These are phyloP conservation scores for Hexamita inflata DNA, from an alignment of 208 protist genomes.

Conservation along the genomic window DNA sequence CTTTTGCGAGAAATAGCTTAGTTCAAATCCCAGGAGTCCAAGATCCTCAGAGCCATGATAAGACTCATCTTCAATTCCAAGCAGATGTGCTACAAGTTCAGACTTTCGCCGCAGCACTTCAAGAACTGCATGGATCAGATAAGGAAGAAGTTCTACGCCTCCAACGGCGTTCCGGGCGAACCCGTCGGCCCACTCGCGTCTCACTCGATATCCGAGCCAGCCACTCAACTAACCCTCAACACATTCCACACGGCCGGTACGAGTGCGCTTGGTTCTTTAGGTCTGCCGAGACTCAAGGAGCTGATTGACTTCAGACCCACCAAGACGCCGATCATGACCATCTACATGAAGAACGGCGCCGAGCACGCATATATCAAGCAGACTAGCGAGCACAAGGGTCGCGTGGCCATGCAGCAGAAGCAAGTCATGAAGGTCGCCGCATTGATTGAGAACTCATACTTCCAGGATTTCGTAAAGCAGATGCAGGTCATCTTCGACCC, in stretches of 20 bases:
- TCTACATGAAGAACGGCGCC: slow-evolving; percentile 39
- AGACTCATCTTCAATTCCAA: slow-evolving; percentile 79
- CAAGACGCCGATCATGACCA: slow-evolving; percentile 60
- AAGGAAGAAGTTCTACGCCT: slow-evolving; percentile 66
- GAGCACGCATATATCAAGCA: slow-evolving; percentile 56
- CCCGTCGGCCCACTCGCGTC: slow-evolving; percentile 82
- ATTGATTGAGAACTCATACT: slow-evolving; percentile 71
- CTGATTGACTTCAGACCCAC: slow-evolving; percentile 76
- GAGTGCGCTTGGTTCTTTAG: slow-evolving; percentile 85
- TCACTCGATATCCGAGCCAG: slow-evolving; percentile 92
- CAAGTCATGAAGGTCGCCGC: slow-evolving; percentile 32
- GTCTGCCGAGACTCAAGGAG: slow-evolving; percentile 92
- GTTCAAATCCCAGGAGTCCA: not conserved
- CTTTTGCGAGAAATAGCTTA: not conserved
- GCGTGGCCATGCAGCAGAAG: not conserved
- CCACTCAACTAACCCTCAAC: slow-evolving; percentile 99
- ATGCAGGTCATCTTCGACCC: not conserved
- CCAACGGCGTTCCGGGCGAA: slow-evolving; percentile 67
- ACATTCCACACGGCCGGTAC: slow-evolving; percentile 99
- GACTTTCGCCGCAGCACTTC: slow-evolving; percentile 75
- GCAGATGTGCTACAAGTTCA: slow-evolving; percentile 70
- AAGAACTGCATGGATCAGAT: slow-evolving; percentile 87
- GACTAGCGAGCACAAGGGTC: slow-evolving; percentile 57
- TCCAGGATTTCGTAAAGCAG: slow-evolving; percentile 61
- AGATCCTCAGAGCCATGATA: slow-evolving; percentile 54